These are phyloP conservation scores for Stephanodiscus triporus DNA, from an alignment of 108 stramenopile species.

Conservation along the genomic window DNA sequence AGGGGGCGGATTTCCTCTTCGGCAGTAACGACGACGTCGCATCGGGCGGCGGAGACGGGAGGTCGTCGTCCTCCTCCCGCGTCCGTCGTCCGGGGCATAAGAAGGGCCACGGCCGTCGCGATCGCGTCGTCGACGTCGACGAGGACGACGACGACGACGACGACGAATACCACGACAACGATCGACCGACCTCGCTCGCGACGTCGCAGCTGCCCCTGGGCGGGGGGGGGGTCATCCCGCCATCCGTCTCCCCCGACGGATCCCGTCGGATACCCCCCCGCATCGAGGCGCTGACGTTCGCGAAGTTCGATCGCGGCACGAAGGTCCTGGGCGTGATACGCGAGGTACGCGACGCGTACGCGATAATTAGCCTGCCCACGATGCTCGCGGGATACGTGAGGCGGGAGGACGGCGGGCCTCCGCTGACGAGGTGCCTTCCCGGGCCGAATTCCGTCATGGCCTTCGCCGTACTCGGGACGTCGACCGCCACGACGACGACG, in stretches of 20 bases:
- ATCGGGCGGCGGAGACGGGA: not conserved
- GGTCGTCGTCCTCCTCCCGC: not conserved
- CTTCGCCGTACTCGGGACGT: constrained; percentile 65
- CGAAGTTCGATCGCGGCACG: constrained; percentile 66
- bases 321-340: constrained; percentile 68
- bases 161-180: constrained; percentile 2
- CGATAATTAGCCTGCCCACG: constrained; percentile 70
- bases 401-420: constrained; percentile 34
- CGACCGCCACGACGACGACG: constrained; percentile 50
- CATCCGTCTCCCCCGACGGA: constrained; percentile 22
- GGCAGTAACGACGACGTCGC: constrained; percentile 22
- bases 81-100: too few relatives aligned
- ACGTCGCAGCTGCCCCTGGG: constrained; percentile 61
- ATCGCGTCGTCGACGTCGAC: constrained; percentile 2
- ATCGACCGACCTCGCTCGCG: not conserved
- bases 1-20: constrained; percentile 34
- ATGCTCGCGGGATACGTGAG: constrained; percentile 81
- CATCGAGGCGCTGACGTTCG: constrained; percentile 77
- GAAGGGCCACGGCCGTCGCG: not conserved
- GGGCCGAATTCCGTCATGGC: constrained; percentile 63
- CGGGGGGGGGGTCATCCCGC: constrained; percentile 73
- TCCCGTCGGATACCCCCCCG: constrained; percentile 40
- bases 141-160: constrained; percentile 1
- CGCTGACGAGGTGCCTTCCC: constrained; percentile 48
- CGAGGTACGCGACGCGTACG: constrained; percentile 73